phyloP scores from a whole-genome alignment of 2,329 filamentous ascomycete genomes.

The Cordyceps javanica region DNA sequence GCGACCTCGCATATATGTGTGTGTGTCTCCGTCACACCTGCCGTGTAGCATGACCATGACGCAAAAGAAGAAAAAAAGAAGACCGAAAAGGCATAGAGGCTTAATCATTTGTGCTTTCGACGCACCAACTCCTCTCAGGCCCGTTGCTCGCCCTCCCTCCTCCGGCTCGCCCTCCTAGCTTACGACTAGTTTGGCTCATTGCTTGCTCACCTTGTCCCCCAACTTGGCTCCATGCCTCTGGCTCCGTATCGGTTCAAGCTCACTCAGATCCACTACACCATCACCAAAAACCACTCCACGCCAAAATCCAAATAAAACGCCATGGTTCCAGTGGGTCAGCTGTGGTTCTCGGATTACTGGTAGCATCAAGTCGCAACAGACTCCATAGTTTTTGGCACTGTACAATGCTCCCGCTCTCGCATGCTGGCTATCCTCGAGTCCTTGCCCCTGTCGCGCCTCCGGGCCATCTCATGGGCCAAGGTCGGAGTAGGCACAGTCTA shows the following conservation, averaged over 20 bases:
- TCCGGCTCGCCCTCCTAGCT: background rate
- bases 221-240: background rate
- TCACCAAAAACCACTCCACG: background rate
- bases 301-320: constrained; percentile 10
- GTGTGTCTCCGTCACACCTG: background rate
- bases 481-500: background rate
- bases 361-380: constrained; percentile 1
- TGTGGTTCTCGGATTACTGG: constrained; percentile 3
- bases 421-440: background rate
- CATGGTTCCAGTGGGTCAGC: constrained; percentile 9
- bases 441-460: background rate
- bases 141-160: background rate
- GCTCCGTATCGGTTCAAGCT: constrained; percentile 8
- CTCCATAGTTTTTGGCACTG: constrained; percentile 11
- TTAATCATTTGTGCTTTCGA: background rate
- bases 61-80: background rate
- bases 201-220: background rate
- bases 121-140: background rate
- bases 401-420: background rate
- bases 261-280: constrained; percentile 12
- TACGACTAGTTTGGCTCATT: too few relatives aligned
- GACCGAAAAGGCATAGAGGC: too few relatives aligned
- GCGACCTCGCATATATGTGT: background rate
- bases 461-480: constrained; percentile 4
- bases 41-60: background rate